Conservation (phyloP, 2,329 filamentous ascomycete genomes). For the Alternaria sp. region DNA sequence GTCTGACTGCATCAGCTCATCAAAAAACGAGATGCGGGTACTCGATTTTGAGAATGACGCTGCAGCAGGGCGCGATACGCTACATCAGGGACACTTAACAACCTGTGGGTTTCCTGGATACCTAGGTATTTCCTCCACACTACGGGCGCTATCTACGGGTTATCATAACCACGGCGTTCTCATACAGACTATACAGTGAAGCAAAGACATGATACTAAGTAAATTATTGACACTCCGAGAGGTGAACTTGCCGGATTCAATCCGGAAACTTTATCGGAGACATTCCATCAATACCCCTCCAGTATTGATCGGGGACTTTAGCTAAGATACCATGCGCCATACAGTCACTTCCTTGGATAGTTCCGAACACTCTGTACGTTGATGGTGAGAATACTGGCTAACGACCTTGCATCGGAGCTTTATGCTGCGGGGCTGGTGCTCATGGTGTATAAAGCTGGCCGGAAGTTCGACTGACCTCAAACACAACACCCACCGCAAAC, state of each 20-base stretch:
- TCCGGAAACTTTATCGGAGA: background rate
- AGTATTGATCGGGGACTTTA: background rate
- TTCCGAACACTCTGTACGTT: background rate
- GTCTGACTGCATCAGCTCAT: background rate
- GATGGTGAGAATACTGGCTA: background rate
- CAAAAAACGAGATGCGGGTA: background rate
- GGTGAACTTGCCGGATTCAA: background rate
- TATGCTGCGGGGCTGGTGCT: background rate
- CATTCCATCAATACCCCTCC: background rate
- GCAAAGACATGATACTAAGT: background rate
- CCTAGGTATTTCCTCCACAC: background rate
- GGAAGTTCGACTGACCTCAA: background rate
- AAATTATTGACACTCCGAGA: fast-evolving
- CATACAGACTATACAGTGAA: background rate
- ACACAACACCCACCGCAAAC: background rate
- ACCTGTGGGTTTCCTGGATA: background rate
- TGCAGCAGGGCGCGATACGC: background rate
- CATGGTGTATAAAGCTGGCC: background rate
- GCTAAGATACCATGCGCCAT: background rate
- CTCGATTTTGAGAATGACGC: background rate
- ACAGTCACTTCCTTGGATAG: background rate
- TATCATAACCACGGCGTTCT: background rate
- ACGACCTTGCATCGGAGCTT: background rate
- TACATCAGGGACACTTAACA: background rate
- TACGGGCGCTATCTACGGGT: background rate